Evolutionary conservation across 352 stramenopile species (phyloP).

Genomic region (Phytophthora capsici): DNA sequence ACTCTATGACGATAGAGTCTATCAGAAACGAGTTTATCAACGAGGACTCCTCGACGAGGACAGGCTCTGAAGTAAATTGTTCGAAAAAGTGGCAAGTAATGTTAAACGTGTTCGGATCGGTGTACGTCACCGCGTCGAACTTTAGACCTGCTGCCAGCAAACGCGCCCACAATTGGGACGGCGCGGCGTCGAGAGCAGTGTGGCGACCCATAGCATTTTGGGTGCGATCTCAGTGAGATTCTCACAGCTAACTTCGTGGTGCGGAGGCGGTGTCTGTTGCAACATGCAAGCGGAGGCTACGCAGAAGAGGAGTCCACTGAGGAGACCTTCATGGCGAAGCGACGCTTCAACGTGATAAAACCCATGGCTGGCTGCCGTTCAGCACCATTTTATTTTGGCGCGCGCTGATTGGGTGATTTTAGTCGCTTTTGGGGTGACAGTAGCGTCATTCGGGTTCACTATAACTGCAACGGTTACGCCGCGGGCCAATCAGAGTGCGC

Average conservation of each 20-base stretch:
- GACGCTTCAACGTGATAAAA: constrained; percentile 20
- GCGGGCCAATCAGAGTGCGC: constrained; percentile 26
- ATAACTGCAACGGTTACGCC: constrained; percentile 17
- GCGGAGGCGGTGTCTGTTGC: too few species aligned
- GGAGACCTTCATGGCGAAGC: background rate
- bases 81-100: constrained; percentile 16
- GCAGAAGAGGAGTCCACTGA: background rate
- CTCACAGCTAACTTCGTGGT: too few species aligned
- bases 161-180: background rate
- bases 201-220: too few species aligned
- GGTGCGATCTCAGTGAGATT: too few species aligned
- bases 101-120: constrained; percentile 11
- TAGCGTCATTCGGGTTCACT: constrained; percentile 11
- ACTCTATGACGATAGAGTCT: background rate
- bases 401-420: constrained; percentile 26
- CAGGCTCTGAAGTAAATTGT: constrained; percentile 6
- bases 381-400: constrained; percentile 31
- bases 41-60: background rate
- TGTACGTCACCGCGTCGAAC: constrained; percentile 11
- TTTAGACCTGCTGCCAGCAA: background rate
- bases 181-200: background rate
- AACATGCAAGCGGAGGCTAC: too few species aligned
- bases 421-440: background rate
- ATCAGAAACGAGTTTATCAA: too few species aligned
- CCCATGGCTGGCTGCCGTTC: constrained; percentile 13